Evolutionary conservation across 2,329 filamentous ascomycete species (phyloP).

Genomic region (Whalleya microplaca): DNA sequence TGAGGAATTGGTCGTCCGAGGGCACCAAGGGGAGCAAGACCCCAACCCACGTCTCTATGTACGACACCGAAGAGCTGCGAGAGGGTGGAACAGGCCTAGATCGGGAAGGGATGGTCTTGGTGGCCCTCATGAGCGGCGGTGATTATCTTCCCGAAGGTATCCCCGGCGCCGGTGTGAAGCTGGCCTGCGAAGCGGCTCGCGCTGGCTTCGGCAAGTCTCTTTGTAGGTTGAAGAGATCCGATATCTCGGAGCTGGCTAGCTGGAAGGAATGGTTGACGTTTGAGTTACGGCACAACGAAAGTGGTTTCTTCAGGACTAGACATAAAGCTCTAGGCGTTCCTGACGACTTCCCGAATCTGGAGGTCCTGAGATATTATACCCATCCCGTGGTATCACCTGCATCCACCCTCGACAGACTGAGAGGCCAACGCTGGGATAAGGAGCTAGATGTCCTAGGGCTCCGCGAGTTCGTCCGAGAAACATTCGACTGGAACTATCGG

Average conservation of each 20-base stretch:
- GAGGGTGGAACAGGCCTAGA: constrained; percentile 66
- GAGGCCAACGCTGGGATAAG: constrained; percentile 62
- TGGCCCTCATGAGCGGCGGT: constrained; percentile 92
- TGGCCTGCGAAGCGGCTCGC: constrained; percentile 86
- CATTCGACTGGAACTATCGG: constrained; percentile 83
- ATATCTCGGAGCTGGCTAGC: constrained; percentile 59
- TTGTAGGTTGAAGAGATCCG: constrained; percentile 64
- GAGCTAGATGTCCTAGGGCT: constrained; percentile 69
- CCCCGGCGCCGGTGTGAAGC: constrained; percentile 81
- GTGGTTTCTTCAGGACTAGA: constrained; percentile 75
- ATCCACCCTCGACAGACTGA: constrained; percentile 58
- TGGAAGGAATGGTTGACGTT: constrained; percentile 77
- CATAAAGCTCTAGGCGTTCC: constrained; percentile 78
- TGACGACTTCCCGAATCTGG: constrained; percentile 76
- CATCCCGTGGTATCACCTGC: constrained; percentile 78
- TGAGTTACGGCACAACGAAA: constrained; percentile 83
- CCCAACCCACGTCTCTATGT: constrained; percentile 86
- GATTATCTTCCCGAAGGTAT: constrained; percentile 92
- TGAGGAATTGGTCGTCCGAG: constrained; percentile 84
- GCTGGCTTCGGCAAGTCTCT: constrained; percentile 83
- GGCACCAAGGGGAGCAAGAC: constrained; percentile 62
- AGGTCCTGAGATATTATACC: constrained; percentile 84
- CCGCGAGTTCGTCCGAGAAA: constrained; percentile 74
- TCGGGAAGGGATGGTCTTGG: constrained; percentile 86
- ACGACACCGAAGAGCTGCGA: constrained; percentile 64